Evolutionary conservation across 73 alveolate genomes (phyloP).

Genomic region (Paramecium pentaurelia): DNA sequence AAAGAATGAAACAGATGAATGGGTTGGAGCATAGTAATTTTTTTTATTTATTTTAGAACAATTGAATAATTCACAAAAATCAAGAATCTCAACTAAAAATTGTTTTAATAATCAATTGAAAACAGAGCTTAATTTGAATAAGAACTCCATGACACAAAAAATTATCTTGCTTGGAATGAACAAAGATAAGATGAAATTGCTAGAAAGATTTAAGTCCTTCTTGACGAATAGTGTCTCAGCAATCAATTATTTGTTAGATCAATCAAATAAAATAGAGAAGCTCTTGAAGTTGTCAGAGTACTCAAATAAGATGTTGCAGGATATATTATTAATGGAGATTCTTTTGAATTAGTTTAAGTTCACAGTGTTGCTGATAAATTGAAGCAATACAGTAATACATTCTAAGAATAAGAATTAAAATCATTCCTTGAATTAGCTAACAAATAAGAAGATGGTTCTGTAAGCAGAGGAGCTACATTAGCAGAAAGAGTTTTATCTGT

Average conservation of each 20-base stretch:
- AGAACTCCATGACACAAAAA: neutral
- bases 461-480: conserved; percentile 21
- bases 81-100: neutral
- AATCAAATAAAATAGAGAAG: neutral
- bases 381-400: neutral
- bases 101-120: neutral
- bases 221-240: conserved; percentile 19
- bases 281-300: neutral
- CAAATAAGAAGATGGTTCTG: conserved; percentile 28
- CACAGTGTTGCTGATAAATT: conserved; percentile 18
- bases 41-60: neutral
- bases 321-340: conserved; percentile 35
- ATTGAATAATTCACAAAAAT: conserved; percentile 25
- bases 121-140: conserved; percentile 9
- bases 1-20: conserved; percentile 45
- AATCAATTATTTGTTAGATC: conserved; percentile 25
- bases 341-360: conserved; percentile 37
- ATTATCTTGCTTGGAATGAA: conserved; percentile 37
- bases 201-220: neutral
- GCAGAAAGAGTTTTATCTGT: conserved; percentile 30
- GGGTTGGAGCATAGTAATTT: conserved; percentile 22
- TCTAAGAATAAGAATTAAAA: neutral
- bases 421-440: neutral
- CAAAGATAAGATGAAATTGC: conserved; percentile 7
- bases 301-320: conserved; percentile 49